Base-by-base conservation (phyloP, 2,329 filamentous ascomycete species). In the Colletotrichum sidae region DNA sequence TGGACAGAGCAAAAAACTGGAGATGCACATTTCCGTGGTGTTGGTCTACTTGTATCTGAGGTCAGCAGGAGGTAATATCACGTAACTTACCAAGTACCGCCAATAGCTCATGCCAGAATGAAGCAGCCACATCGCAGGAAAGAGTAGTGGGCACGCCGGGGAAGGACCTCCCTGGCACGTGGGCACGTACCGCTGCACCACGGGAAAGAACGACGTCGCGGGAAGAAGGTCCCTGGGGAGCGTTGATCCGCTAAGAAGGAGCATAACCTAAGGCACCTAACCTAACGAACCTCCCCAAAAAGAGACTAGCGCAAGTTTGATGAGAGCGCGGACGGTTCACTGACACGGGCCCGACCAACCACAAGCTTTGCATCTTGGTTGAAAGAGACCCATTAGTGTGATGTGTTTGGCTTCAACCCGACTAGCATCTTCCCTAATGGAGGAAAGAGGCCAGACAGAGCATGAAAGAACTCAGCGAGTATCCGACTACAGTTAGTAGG, bases 321-420 rank as follows among this genome's bases (percentile, higher is more conserved):
- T 37, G 51, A 33, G 4, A 13, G 62, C 41, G 2, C 62, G 47
- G 62, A 37, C 52, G 35, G 41, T 4, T 35, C 13, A 17, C 41
- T 44, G 62, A 61, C 57, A 52, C 42, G 47, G 52, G 9, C 57
- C 46, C 37, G 51, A 52, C 62, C 58, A 62, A 56, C 52, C 62
- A 65, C 53, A 62, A 65, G 63, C 51, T 61, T 62, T 50, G 17
- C 42, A 25, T 39, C 15, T 13, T 52, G 35, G 34, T 33, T 33
- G n/a, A 39, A 47, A 25, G 11, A 25, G 58, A 38, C 15, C 55
- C 55, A 49, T 49, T 33, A 15, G 60, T 44, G 25, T 61, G 17
- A 39, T 50, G 49, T 11, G 37, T 55, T 51, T 51, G 49, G 55
- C n/a, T 15, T 41, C n/a, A 51, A 39, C 41, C 53, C 17, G 12